Base-by-base conservation (phyloP, 495 filamentous ascomycete genomes). In the Penicillium bialowiezense region DNA sequence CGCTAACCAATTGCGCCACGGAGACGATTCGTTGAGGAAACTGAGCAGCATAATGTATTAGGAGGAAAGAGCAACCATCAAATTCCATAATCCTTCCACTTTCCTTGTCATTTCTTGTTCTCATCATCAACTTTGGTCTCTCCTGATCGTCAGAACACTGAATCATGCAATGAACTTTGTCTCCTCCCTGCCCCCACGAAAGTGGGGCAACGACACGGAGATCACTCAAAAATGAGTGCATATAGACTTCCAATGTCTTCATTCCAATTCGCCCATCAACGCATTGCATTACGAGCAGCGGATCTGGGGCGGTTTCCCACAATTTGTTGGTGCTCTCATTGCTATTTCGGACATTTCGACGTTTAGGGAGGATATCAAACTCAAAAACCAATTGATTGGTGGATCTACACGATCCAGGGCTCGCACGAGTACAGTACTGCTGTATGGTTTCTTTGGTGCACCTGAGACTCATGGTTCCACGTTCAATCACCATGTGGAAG, bases 1-100 rank as follows among this genome's bases (percentile, higher is more conserved):
- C 70, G 70, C 70, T 73, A 73, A 60, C 70, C 70, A 58, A 73
- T 74, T 73, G 70, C 70, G 70, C 70, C 70, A 73, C 70, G 68
- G 64, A 65, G 62, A 67, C 61, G 20, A 41, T 33, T 41, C 38
- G 18, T 43, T 48, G 42, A 32, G 12, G 7, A 10, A 9, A 9
- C 24, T 28, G n/a, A n/a, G n/a, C n/a, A n/a, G n/a, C n/a, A n/a
- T n/a, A n/a, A n/a, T n/a, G n/a, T n/a, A n/a, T n/a, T n/a, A 28
- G 24, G 24, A 5, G 24, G 9, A 28, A 28, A 28, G 24, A 28
- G 24, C 9, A 5, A 9, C 9, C 24, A 28, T 5, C 24, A 28
- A 28, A n/a, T n/a, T n/a, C n/a, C n/a, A n/a, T n/a, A n/a, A n/a
- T n/a, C n/a, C n/a, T n/a, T n/a, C n/a, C n/a, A n/a, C n/a, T n/a